Evolutionary conservation across 345 rosid genomes (phyloP).

Genomic region (Lepidium aucheri): DNA sequence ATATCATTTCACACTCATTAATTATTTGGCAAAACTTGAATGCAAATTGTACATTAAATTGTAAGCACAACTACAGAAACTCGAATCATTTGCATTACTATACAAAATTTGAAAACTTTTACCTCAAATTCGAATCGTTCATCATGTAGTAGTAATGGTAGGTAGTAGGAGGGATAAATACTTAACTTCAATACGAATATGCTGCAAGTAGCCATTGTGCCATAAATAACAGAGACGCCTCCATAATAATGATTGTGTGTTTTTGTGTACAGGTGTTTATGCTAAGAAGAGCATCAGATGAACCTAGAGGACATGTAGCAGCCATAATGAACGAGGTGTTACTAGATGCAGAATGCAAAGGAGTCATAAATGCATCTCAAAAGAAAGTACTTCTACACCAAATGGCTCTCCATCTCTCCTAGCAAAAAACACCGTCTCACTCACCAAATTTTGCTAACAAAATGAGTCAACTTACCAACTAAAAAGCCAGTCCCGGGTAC

Average conservation of each 20-base stretch:
- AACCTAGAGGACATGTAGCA: conserved; percentile 58
- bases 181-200: background rate
- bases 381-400: conserved; percentile 52
- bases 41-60: background rate
- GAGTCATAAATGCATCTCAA: conserved; percentile 54
- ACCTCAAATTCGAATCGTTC: background rate
- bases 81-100: background rate
- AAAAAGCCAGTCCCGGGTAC: conserved; percentile 11
- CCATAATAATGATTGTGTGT: background rate
- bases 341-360: conserved; percentile 61
- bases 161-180: too few species aligned
- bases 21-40: background rate
- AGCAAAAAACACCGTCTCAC: too few species aligned
- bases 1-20: background rate
- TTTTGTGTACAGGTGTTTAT: conserved; percentile 43
- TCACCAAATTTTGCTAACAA: conserved; percentile 27
- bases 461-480: conserved; percentile 17
- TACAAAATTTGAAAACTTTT: background rate
- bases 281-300: conserved; percentile 55
- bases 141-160: too few species aligned
- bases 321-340: conserved; percentile 63
- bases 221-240: too few species aligned
- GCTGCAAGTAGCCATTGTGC: background rate
- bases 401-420: conserved; percentile 51
- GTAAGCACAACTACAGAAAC: background rate